These are phyloP conservation scores for Giardia muris DNA, from an alignment of 208 protist species.

Conservation along the genomic window DNA sequence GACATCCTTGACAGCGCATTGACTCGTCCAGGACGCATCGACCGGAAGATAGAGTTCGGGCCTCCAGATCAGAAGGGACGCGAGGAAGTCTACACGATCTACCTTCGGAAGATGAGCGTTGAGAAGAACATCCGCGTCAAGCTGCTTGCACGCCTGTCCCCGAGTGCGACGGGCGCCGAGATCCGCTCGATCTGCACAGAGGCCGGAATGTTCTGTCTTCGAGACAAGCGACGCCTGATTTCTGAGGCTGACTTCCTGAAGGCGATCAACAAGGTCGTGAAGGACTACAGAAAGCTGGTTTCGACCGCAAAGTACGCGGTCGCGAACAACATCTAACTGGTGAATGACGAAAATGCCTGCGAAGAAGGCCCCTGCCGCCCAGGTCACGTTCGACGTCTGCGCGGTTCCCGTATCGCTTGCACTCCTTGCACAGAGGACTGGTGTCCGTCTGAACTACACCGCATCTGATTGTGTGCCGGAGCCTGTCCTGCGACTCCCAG, in stretches of 20 bases:
- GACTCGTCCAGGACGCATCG: conserved; percentile 90
- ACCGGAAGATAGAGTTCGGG: conserved; percentile 93
- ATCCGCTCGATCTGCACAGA: conserved; percentile 93
- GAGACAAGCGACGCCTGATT: conserved; percentile 85
- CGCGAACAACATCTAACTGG: neutral
- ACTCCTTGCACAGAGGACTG: neutral
- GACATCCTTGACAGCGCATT: conserved; percentile 98
- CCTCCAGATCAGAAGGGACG: conserved; percentile 90
- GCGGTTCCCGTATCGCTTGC: neutral
- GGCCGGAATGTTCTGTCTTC: conserved; percentile 98
- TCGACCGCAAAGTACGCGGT: conserved; percentile 98
- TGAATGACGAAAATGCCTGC: neutral
- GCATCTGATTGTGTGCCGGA: neutral
- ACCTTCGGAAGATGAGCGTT: conserved; percentile 83
- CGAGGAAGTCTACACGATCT: conserved; percentile 91
- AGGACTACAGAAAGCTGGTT: conserved; percentile 96
- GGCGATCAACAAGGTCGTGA: conserved; percentile 99
- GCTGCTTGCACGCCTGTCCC: conserved; percentile 89
- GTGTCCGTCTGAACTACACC: neutral
- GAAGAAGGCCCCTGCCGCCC: neutral
- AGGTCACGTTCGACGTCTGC: neutral
- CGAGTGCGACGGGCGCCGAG: conserved; percentile 88
- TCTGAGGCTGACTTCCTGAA: conserved; percentile 98
- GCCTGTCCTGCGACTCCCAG: neutral
- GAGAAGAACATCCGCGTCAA: conserved; percentile 92